Percentiles rank a stretch among this genome's conserved stretches.
Evolutionary conservation across 2,329 filamentous ascomycete species (phyloP).

Genomic region (Arthrobotrys pseudoclavata): DNA sequence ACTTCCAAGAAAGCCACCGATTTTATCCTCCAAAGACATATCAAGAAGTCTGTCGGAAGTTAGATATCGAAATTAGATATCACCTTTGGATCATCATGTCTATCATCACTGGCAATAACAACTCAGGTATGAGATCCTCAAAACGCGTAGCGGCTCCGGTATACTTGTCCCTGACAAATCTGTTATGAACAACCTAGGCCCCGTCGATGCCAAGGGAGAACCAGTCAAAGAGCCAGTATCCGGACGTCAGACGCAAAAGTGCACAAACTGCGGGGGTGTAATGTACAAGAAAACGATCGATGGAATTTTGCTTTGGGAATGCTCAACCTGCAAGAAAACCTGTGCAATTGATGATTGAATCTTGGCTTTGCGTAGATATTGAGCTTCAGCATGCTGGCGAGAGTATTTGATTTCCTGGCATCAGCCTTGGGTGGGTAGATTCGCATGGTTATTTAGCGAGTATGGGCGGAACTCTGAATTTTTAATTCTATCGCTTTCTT

Average conservation of each 20-base stretch:
- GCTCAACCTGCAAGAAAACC: not conserved
- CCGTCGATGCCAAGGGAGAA: not conserved
- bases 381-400: not conserved
- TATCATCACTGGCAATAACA: not conserved
- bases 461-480: conserved; percentile 29
- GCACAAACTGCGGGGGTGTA: not conserved
- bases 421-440: conserved; percentile 16
- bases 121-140: not conserved
- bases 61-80: not conserved
- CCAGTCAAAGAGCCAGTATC: not conserved
- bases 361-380: not conserved
- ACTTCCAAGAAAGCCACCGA: no score
- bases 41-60: not conserved
- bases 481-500: not conserved
- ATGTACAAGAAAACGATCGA: conserved; percentile 14
- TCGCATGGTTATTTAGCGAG: conserved; percentile 17
- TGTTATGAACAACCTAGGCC: not conserved
- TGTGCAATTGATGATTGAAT: not conserved
- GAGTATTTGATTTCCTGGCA: not conserved
- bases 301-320: not conserved
- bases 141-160: not conserved
- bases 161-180: not conserved
- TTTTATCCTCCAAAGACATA: not conserved
- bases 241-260: not conserved
- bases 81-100: not conserved